A percentile compares a stretch with the other conserved stretches of the same genome.
Evolutionary conservation across 2,329 filamentous ascomycete species (phyloP).

Genomic region (Xylariaceae sp.): DNA sequence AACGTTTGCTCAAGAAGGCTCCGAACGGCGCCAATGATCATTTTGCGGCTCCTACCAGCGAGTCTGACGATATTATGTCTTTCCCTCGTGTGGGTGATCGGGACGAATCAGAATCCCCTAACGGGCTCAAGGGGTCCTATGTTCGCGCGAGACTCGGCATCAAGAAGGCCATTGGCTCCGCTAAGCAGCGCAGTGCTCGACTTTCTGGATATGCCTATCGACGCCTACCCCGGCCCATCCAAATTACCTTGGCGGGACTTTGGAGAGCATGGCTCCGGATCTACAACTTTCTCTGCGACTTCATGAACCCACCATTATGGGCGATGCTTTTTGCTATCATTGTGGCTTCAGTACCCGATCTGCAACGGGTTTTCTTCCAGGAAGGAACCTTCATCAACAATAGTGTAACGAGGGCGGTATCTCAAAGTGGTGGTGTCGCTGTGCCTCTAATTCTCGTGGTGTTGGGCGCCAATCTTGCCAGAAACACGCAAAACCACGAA

Average conservation of each 20-base stretch:
- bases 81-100: constrained; percentile 60
- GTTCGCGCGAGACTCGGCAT: constrained; percentile 41
- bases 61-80: constrained; percentile 59
- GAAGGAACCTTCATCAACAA: constrained; percentile 90
- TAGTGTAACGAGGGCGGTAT: constrained; percentile 85
- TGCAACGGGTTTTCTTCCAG: constrained; percentile 86
- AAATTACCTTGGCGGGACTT: constrained; percentile 37
- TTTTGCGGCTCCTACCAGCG: constrained; percentile 43
- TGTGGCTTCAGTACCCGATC: constrained; percentile 80
- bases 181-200: constrained; percentile 26
- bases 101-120: constrained; percentile 45
- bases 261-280: constrained; percentile 48
- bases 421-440: constrained; percentile 84
- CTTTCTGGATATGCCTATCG: constrained; percentile 34
- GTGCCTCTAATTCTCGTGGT: constrained; percentile 96
- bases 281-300: constrained; percentile 75
- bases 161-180: constrained; percentile 32
- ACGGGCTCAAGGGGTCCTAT: constrained; percentile 46
- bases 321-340: constrained; percentile 92
- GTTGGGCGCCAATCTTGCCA: constrained; percentile 88
- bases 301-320: constrained; percentile 99
- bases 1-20: constrained; percentile 38
- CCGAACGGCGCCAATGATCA: constrained; percentile 23
- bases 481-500: constrained; percentile 78
- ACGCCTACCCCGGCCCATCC: constrained; percentile 47